These are phyloP conservation scores for Pyrus communis DNA, from an alignment of 306 rosid species.

Conservation along the genomic window DNA sequence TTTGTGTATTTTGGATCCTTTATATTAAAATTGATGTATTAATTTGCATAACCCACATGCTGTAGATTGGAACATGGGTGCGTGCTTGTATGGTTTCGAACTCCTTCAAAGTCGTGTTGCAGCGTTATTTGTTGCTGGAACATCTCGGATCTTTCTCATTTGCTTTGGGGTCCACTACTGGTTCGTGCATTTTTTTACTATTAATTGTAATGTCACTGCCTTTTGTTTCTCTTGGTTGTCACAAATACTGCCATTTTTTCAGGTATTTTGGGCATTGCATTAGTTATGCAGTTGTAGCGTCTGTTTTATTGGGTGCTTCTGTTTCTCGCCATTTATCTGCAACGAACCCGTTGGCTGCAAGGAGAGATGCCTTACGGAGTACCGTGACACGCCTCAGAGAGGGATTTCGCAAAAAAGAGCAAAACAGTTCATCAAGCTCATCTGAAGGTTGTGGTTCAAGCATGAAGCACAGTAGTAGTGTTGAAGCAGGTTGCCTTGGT, in stretches of 20 bases:
- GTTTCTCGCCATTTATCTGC: conserved; percentile 92
- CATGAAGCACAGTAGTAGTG: conserved; percentile 95
- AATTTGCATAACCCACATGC: conserved; percentile 12
- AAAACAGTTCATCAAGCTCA: conserved; percentile 91
- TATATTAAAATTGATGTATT: neutral
- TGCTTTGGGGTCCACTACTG: conserved; percentile 98
- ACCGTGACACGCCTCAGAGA: conserved; percentile 95
- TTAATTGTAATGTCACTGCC: conserved; percentile 1
- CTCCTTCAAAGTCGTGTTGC: conserved; percentile 85
- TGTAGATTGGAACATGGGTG: conserved; percentile 99
- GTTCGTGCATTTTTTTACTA: conserved; percentile 35
- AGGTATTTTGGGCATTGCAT: conserved; percentile 99
- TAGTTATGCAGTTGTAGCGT: conserved; percentile 94
- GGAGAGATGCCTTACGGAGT: conserved; percentile 97
- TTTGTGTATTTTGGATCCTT: conserved; percentile 13
- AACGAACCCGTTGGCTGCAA: conserved; percentile 86
- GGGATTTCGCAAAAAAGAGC: conserved; percentile 95
- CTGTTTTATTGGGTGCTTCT: conserved; percentile 89
- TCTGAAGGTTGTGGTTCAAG: conserved; percentile 99
- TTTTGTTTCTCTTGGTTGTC: conserved; percentile 25
- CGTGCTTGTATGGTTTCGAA: conserved; percentile 91
- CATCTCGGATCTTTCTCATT: conserved; percentile 92
- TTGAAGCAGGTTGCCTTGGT: conserved; percentile 79
- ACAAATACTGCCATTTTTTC: conserved; percentile 11
- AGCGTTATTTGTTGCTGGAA: conserved; percentile 89